phyloP scores from a whole-genome alignment of 495 filamentous ascomycete genomes.

The Penicillium desertorum region DNA sequence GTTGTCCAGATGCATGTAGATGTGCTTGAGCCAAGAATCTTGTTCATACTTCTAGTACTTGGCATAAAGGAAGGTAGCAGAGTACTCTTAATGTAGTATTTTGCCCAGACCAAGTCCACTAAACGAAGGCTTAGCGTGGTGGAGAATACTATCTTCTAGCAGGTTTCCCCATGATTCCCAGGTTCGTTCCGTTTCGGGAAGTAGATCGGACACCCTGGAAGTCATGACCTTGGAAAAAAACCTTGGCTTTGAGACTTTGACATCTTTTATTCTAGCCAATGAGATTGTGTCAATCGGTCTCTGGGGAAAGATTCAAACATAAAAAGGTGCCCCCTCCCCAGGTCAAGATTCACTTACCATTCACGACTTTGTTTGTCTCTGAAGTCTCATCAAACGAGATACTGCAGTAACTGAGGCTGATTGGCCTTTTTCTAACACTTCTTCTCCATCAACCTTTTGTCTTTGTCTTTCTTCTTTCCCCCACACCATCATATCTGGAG shows the following conservation, averaged over 20 bases:
- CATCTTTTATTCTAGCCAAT: constrained; percentile 12
- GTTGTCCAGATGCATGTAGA: not conserved
- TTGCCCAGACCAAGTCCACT: not conserved
- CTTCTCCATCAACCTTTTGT: not conserved
- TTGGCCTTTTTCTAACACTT: not conserved
- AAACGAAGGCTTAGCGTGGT: not conserved
- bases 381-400: not conserved
- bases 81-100: not conserved
- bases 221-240: not conserved
- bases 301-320: constrained; percentile 10
- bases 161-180: constrained; percentile 6
- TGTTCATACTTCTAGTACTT: not conserved
- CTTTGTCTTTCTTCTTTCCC: not conserved
- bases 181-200: constrained; percentile 10
- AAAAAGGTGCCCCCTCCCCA: constrained; percentile 14
- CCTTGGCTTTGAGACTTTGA: constrained; percentile 1
- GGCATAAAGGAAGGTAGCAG: not conserved
- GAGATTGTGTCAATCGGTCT: constrained; percentile 10
- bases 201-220: constrained; percentile 10
- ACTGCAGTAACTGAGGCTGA: not conserved
- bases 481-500: not conserved
- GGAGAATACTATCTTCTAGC: not conserved
- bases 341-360: not conserved
- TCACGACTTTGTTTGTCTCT: not conserved
- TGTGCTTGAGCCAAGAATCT: not conserved